Evolutionary conservation across 2,329 filamentous ascomycete species (phyloP), one percentile per base, ranked within the genome.

Genomic region (Truncatella angustata): DNA sequence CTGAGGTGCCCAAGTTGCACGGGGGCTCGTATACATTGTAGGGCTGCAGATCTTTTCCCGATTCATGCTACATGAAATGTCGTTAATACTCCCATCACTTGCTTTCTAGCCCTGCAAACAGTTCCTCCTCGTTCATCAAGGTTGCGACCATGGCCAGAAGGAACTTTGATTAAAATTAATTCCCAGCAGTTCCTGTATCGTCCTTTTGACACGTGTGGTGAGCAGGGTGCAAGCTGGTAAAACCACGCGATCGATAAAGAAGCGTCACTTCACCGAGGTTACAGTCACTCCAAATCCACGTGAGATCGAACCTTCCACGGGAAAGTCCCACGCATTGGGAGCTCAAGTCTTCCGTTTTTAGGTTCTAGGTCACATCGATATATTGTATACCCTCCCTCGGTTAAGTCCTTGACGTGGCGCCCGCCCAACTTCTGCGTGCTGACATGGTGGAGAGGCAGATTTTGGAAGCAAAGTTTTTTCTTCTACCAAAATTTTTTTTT

Each of bases 201-300:
- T 44, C 16, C 20, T 18, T 20, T 16, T 20, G 11, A 40, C 5
- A 18, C n/a, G 20, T 11, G 14, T 10, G 36, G 14, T 9, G 20
- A 16, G 23, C 40, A 44, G 24, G 40, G 40, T 26, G 28, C 11
- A 44, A 26, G 40, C 40, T 23, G 24, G 40, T 10, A 28, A 21
- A 24, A 26, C 40, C 40, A 44, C 40, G 40, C 40, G 40, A 28
- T 28, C 21, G 40, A 23, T 26, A 44, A 44, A 44, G 40, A 21
- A 24, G 40, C 40, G 24, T 26, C 40, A 28, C 40, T 24, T 24
- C 40, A 44, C 24, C 39, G n/a, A 21, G 20, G 24, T 44, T 24
- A 12, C 40, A 40, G 16, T 44, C n/a, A n/a, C n/a, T n/a, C n/a
- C n/a, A 6, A 28, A 44, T 23, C 7, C 40, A 24, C 18, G 14